Conservation (phyloP, 768 basidiomycete genomes). For the Macrolepiota fuliginosa region DNA sequence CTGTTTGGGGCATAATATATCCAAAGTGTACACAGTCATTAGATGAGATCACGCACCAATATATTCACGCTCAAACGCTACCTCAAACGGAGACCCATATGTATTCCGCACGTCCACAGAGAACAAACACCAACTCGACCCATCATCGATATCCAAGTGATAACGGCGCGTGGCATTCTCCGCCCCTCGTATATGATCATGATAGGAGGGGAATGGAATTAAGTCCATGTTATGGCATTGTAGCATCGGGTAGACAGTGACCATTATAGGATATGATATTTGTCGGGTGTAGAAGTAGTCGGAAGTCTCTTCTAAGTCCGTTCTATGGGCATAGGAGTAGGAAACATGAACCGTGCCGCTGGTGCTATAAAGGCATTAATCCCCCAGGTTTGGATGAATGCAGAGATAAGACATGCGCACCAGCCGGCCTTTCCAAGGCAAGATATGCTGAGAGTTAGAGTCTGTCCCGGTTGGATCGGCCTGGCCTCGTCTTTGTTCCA, state of each 20-base stretch:
- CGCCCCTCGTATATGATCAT: conserved; percentile 19
- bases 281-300: conserved; percentile 83
- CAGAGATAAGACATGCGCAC: conserved; percentile 46
- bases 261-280: conserved; percentile 81
- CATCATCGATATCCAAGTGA: conserved; percentile 42
- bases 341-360: conserved; percentile 79
- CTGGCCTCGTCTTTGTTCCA: conserved; percentile 60
- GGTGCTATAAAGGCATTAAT: conserved; percentile 47
- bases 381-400: conserved; percentile 1
- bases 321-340: conserved; percentile 69
- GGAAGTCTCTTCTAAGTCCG: conserved; percentile 27
- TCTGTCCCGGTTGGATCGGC: conserved; percentile 66
- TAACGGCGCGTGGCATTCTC: conserved; percentile 22
- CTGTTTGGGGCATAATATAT: conserved; percentile 27
- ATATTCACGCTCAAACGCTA: conserved; percentile 68
- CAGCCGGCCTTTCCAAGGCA: conserved; percentile 93
- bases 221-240: conserved; percentile 85
- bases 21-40: neutral
- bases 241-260: conserved; percentile 95
- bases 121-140: conserved; percentile 80
- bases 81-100: conserved; percentile 89
- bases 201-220: conserved; percentile 55
- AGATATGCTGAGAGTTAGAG: conserved; percentile 60
- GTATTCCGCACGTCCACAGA: conserved; percentile 89
- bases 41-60: conserved; percentile 42